Base-by-base conservation (phyloP, 768 basidiomycete genomes). In the Boletus rubroflammeus region DNA sequence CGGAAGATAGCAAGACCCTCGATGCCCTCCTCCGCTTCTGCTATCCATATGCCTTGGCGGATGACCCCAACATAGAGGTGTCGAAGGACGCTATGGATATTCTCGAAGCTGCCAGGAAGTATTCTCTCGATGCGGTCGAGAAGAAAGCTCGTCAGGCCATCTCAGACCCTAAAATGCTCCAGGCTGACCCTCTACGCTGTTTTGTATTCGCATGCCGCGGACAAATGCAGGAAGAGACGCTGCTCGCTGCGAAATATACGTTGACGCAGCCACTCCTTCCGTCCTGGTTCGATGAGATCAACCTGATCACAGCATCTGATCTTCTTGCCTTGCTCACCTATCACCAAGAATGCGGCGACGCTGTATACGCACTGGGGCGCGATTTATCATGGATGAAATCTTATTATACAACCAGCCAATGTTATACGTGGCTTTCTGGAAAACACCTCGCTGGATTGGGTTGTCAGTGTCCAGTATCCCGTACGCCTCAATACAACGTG, bases 161-260 rank as follows among this genome's bases (percentile, higher is more conserved):
- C 17, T 45, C 54, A 4, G 45, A 41, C 26, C 63, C 68, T 1
- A 55, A 60, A 6, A 47, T 66, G 10, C 41, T 66, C 6, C 50
- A 67, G 0, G 53, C n/a, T 0, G 62, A 64, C 3, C 57, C 73
- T 3, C 29, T 74, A 5, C 62, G 65, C 1, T 63, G 64, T 5
- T 75, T 70, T 48, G 72, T 69, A 0, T 59, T 74, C 6, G 68
- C 71, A 2, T 53, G 52, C 21, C 62, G 53, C 2, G 63, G 57
- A 19, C 31, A 34, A 5, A 46, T 70, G 34, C 47, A 41, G 29
- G 54, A 63, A 2, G 63, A 72, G 54, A 67, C 67, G 0, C 25
- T 55, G 9, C 54, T 66, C 2, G 69, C 72, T 13, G 69, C 72
- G 2, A 64, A 49, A n/a, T 53, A 57, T 39, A 68, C 73, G 1